phyloP scores from a whole-genome alignment of 2,329 filamentous ascomycete genomes.

The Cercospora beticola region DNA sequence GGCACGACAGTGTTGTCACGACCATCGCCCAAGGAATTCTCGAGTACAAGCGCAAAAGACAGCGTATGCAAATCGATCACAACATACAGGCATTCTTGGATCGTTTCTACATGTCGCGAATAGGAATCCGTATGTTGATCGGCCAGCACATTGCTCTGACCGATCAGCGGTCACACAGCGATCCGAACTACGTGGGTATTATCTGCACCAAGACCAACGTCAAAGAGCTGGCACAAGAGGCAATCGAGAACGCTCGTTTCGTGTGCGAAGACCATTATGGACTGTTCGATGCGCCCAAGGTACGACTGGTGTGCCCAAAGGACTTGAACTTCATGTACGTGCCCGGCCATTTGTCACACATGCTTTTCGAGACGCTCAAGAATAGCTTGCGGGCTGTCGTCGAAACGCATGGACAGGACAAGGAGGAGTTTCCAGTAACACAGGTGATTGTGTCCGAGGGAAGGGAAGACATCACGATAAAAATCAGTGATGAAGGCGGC shows the following conservation, averaged over 20 bases:
- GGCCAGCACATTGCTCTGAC: conserved; percentile 97
- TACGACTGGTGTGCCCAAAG: conserved; percentile 84
- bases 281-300: conserved; percentile 91
- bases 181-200: conserved; percentile 94
- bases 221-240: conserved; percentile 88
- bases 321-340: conserved; percentile 99
- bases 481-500: conserved; percentile 93
- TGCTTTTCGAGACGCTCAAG: conserved; percentile 99
- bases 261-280: conserved; percentile 99
- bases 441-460: conserved; percentile 98
- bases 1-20: conserved; percentile 95
- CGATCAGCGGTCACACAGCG: conserved; percentile 83
- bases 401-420: conserved; percentile 90
- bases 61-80: conserved; percentile 97
- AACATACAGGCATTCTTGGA: conserved; percentile 97
- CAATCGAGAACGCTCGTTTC: conserved; percentile 98
- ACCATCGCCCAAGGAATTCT: conserved; percentile 97
- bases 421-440: conserved; percentile 92
- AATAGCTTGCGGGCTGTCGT: conserved; percentile 97
- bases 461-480: conserved; percentile 98
- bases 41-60: conserved; percentile 93
- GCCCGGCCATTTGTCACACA: conserved; percentile 95
- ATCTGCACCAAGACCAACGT: conserved; percentile 99
- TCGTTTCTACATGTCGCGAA: conserved; percentile 99
- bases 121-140: conserved; percentile 98